A percentile compares a stretch with the other conserved stretches of the same genome.
Conservation (phyloP, 108 stramenopile genomes). For the Heterococcus sp. region DNA sequence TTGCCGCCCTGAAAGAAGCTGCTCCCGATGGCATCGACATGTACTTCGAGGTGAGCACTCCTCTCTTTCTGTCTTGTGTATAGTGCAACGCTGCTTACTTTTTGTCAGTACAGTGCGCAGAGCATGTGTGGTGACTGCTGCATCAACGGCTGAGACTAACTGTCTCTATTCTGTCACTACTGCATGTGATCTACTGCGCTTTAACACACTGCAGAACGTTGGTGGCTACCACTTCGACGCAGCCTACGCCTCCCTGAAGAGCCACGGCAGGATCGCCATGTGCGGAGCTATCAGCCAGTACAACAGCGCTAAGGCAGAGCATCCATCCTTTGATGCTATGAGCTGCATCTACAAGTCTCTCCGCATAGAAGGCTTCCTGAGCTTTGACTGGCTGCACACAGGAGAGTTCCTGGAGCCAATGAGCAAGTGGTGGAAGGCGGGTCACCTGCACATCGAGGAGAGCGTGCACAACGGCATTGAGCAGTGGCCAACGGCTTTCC, state of each 20-base stretch:
- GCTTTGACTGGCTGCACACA: not conserved
- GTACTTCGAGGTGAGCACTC: conserved; percentile 36
- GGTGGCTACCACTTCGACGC: no score
- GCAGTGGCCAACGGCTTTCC: conserved; percentile 9
- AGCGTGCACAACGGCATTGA: conserved; percentile 13
- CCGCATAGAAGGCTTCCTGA: conserved; percentile 21
- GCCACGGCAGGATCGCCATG: conserved; percentile 9
- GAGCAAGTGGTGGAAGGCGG: conserved; percentile 3
- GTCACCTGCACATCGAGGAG: conserved; percentile 7
- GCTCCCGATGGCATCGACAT: conserved; percentile 29
- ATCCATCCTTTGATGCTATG: not conserved
- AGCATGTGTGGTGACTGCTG: no score
- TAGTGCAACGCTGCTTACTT: no score
- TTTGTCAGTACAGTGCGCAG: no score
- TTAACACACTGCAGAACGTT: no score
- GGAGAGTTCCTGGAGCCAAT: not conserved
- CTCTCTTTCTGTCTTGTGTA: no score
- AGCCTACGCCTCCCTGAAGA: not conserved
- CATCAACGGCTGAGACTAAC: no score
- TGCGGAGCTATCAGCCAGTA: conserved; percentile 14
- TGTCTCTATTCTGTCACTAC: no score
- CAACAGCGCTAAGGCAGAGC: not conserved
- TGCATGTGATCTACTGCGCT: no score
- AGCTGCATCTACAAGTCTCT: conserved; percentile 3
- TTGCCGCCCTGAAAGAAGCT: not conserved